Evolutionary conservation across 495 filamentous ascomycete species (phyloP), one percentile per base, ranked within the genome.

Genomic region (Xylaria palmicola): DNA sequence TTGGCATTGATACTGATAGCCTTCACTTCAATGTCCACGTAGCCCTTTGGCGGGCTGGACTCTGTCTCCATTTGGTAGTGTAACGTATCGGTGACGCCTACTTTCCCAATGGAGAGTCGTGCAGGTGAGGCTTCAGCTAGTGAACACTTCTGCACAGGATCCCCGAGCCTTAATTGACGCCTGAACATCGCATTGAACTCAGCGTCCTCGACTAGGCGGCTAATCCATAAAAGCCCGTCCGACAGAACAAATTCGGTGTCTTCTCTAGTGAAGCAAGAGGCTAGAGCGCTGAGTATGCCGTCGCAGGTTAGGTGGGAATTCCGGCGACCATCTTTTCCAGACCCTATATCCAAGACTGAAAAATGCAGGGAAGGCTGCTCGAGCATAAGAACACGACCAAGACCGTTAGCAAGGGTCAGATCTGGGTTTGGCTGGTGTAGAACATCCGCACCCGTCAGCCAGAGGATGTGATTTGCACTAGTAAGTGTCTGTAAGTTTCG

Each of bases 361-460:
- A 75, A 75, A 0, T 54, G 58, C 3, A 78, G 62, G 0, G 75
- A 65, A 1, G 73, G 74, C 62, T 77, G 75, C n/a, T 77, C 76
- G 0, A 76, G 62, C 63, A 72, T 72, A 1, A 77, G 34, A 4
- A 73, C 65, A 8, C 76, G 68, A 4, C 71, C 66, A 6, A 79
- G 63, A 4, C 76, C 76, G 3, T 45, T 55, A 1, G 64, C 63
- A 3, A 76, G 62, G 0, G 68, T 63, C 12, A 75, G 64, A 17
- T 74, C 66, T 0, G 75, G 72, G 7, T 59, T 52, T 9, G 56
- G 62, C 6, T 30, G 6, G 1, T 47, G 54, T 2, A 78, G 37
- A 3, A 54, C 54, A 32, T 66, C 58, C 10, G 68, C 69, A 26
- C 65, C 62, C 0, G 68, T 70, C 4, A 77, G 15, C 76, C 76